Base-by-base conservation (phyloP, 148 eudicot species). In the Rhododendron ovatum region DNA sequence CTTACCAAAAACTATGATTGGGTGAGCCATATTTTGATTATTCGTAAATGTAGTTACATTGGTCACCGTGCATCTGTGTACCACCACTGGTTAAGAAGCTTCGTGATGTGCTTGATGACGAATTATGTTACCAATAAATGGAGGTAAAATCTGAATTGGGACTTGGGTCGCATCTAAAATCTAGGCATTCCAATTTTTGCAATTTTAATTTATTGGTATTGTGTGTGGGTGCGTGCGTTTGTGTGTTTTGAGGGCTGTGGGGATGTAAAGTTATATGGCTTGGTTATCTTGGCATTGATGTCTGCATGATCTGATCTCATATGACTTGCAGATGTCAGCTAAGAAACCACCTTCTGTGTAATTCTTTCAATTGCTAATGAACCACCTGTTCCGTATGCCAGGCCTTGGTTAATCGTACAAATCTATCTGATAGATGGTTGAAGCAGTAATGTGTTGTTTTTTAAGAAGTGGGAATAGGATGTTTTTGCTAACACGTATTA, bases 1-100 rank as follows among this genome's bases (percentile, higher is more conserved):
- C 99, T 96, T 88, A 87, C 95, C 0, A 92, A 93, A 86, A 95
- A 95, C 75, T 94, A 95, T 90, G 98, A 95, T 28, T 95, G 98
- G 99, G 99, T 96, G 91, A 88, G 90, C 86, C 2, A 20, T 84
- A 33, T 50, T 53, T 39, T 30, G 65, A 14, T 28, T 24, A 20
- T 18, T 47, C 33, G 3, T 37, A 39, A 50, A 67, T 69, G 7
- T 53, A 18, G 33, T 57, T 79, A 47, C 14, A 67, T 28, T 47
- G 37, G 79, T 48, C 28, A 13, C 59, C 69, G 1, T 82, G 47
- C 45, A 57, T 82, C 28, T 81, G 39, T 82, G 15, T 35, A 9
- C 47, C 3, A 26, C 41, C 51, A 3, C 20, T 35, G 26, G 30
- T 82, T 82, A 28, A 48, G 57, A 67, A 45, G 78, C 37, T 63